A percentile compares a stretch with the other conserved stretches of the same genome.
Conservation (phyloP, 805 yeast genomes). For the Starmerella vaccinii region DNA sequence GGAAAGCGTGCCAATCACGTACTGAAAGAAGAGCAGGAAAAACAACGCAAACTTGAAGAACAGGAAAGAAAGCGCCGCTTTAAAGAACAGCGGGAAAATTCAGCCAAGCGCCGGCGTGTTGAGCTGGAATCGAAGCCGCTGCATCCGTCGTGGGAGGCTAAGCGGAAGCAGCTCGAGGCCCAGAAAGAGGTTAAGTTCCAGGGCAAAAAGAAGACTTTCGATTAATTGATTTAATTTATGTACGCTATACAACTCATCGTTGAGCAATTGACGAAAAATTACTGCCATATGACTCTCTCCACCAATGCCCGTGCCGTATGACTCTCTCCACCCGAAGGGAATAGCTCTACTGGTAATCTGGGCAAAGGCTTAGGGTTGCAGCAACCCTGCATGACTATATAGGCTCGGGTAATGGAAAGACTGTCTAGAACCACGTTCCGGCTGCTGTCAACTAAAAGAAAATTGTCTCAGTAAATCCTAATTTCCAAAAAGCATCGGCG, state of each 20-base stretch:
- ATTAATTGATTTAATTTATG: conserved; percentile 33
- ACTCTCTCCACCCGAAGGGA: too few species aligned
- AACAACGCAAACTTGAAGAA: conserved; percentile 40
- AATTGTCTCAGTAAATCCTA: too few species aligned
- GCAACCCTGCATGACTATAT: not conserved
- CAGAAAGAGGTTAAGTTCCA: conserved; percentile 51
- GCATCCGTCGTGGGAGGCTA: conserved; percentile 99
- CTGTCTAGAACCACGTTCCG: too few species aligned
- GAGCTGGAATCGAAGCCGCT: conserved; percentile 32
- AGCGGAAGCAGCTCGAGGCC: conserved; percentile 59
- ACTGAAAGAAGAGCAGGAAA: conserved; percentile 49
- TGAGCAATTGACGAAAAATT: too few species aligned
- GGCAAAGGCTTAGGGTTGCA: not conserved
- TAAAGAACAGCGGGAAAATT: conserved; percentile 10
- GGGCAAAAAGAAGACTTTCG: conserved; percentile 81
- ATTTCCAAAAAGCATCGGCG: too few species aligned
- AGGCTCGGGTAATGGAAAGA: not conserved
- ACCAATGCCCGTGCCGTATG: too few species aligned
- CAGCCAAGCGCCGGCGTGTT: conserved; percentile 26
- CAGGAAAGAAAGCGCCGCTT: conserved; percentile 17
- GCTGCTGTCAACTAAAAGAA: too few species aligned
- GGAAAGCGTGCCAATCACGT: conserved; percentile 80
- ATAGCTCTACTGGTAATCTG: too few species aligned
- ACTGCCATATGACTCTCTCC: too few species aligned
- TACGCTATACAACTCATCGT: too few species aligned